phyloP scores from a whole-genome alignment of 345 rosid species.

The Citrus australasica region DNA sequence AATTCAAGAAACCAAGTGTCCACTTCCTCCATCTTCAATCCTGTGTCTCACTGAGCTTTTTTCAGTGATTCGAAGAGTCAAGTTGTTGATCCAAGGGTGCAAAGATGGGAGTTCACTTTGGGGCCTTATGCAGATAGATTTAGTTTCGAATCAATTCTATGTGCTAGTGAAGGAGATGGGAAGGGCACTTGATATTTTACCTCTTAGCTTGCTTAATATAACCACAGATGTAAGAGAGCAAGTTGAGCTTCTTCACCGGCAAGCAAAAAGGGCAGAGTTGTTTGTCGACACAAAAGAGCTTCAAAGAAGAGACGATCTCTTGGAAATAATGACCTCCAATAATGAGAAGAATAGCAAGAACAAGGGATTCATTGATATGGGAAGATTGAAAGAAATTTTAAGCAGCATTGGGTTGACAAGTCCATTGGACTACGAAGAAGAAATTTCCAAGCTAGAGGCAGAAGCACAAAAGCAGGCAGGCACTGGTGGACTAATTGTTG shows the following conservation, averaged over 20 bases:
- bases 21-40: slow-evolving; percentile 53
- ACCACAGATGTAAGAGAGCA: slow-evolving; percentile 56
- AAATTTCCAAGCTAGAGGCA: slow-evolving; percentile 44
- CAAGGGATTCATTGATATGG: slow-evolving; percentile 31
- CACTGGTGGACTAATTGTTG: slow-evolving; percentile 56
- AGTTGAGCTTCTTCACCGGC: slow-evolving; percentile 63
- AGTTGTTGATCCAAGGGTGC: slow-evolving; percentile 44
- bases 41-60: slow-evolving; percentile 57
- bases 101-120: slow-evolving; percentile 50
- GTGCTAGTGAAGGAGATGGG: slow-evolving; percentile 61
- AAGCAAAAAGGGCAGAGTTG: slow-evolving; percentile 46
- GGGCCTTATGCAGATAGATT: slow-evolving; percentile 39
- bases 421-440: slow-evolving; percentile 45
- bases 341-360: slow-evolving; percentile 39
- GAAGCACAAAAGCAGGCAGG: slow-evolving; percentile 65
- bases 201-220: slow-evolving; percentile 49
- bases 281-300: slow-evolving; percentile 43
- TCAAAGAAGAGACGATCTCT: slow-evolving; percentile 41
- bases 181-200: slow-evolving; percentile 59
- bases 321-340: slow-evolving; percentile 36
- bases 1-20: slow-evolving; percentile 31
- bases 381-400: slow-evolving; percentile 33
- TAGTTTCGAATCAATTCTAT: slow-evolving; percentile 46
- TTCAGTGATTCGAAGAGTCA: slow-evolving; percentile 45
- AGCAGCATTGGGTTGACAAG: slow-evolving; percentile 44